Evolutionary conservation across 2,329 filamentous ascomycete species (phyloP).

Genomic region (Fusarium begoniae): DNA sequence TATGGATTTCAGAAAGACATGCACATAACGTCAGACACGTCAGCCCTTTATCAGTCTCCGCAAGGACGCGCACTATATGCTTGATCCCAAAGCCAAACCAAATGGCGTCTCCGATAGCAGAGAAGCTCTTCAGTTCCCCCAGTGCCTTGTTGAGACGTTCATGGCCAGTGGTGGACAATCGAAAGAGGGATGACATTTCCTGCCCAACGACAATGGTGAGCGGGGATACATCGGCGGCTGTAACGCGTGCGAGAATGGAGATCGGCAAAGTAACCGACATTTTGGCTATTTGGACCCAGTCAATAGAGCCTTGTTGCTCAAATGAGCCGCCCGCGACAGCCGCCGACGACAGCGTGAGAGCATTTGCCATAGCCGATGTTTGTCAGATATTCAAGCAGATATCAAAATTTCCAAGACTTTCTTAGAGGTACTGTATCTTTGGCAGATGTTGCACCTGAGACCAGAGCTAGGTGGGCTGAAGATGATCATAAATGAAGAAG

Average conservation of each 20-base stretch:
- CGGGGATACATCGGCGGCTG: accelerated
- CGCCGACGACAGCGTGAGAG: accelerated
- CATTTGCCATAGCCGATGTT: neutral
- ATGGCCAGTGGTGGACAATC: accelerated
- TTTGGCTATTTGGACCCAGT: neutral
- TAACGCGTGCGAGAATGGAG: neutral
- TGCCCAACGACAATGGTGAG: neutral
- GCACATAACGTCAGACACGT: accelerated
- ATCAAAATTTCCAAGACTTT: no score
- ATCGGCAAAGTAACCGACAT: accelerated
- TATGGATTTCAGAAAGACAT: neutral
- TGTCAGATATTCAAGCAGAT: no score
- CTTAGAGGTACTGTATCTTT: no score
- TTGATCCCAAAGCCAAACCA: neutral
- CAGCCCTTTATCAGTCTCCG: neutral
- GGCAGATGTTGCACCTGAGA: no score
- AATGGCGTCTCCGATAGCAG: accelerated
- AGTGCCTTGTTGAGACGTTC: accelerated
- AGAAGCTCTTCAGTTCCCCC: neutral
- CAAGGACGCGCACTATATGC: neutral
- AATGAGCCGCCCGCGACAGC: accelerated
- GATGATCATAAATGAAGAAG: no score
- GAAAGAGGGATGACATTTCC: neutral
- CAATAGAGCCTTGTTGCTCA: neutral
- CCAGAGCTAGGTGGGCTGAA: no score